Evolutionary conservation across 208 protist species (phyloP).

Genomic region (Leishmania aethiopica): DNA sequence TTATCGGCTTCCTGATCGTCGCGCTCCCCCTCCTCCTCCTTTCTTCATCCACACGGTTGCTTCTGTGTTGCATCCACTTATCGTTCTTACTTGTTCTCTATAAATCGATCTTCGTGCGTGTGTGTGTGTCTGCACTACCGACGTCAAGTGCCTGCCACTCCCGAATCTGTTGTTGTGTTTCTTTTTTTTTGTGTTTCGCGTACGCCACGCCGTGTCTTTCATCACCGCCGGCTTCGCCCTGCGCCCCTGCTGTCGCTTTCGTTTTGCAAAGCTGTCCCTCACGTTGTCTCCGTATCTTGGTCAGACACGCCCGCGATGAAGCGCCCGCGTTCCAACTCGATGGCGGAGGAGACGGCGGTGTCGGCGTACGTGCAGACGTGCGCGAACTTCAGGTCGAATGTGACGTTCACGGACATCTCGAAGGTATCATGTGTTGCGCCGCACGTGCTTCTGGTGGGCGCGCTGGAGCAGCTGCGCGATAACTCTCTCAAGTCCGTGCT

Average conservation of each 20-base stretch:
- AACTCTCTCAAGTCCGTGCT: constrained; percentile 39
- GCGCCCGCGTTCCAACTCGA: constrained; percentile 40
- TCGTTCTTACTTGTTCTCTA: not conserved
- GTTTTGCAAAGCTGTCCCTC: not conserved
- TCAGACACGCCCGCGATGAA: constrained; percentile 17
- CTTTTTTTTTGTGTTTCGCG: not conserved
- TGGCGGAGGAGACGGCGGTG: constrained; percentile 35
- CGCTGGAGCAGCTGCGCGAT: constrained; percentile 45
- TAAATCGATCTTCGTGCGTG: not conserved
- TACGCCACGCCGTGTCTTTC: not conserved
- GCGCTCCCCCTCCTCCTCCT: not conserved
- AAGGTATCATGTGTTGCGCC: constrained; percentile 33
- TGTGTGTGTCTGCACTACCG: not conserved
- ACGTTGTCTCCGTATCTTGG: not conserved
- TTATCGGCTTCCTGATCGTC: too few species aligned
- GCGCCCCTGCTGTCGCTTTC: not conserved
- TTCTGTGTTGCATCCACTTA: not conserved
- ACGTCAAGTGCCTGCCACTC: not conserved
- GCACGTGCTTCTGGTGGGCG: constrained; percentile 62
- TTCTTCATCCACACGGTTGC: not conserved
- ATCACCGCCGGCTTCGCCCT: not conserved
- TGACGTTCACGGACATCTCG: constrained; percentile 56
- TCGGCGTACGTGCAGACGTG: constrained; percentile 52
- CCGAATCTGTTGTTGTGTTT: not conserved
- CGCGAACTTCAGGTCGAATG: constrained; percentile 57